A percentile compares a stretch with the other conserved stretches of the same genome.
Conservation (phyloP, 306 rosid genomes). For the Inga leiocalycina region DNA sequence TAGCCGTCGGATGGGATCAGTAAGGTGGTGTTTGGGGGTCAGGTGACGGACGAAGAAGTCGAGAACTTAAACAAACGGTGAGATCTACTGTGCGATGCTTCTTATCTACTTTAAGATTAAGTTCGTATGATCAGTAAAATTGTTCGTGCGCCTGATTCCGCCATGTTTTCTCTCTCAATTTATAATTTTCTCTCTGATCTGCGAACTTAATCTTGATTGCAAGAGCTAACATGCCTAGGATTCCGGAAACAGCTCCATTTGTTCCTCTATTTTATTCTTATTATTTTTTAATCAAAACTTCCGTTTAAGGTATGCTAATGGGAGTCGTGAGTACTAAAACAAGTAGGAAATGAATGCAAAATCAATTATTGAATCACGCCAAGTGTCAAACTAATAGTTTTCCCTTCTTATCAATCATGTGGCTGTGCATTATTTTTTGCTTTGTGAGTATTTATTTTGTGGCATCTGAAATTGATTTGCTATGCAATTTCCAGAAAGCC, state of each 20-base stretch:
- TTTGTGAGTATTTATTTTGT: not conserved
- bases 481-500: conserved; percentile 72
- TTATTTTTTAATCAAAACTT: not conserved
- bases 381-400: not conserved
- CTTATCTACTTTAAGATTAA: not conserved
- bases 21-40: conserved; percentile 97
- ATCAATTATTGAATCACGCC: not conserved
- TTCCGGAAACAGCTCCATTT: conserved; percentile 18
- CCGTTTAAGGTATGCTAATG: not conserved
- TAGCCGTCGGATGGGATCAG: conserved; percentile 99
- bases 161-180: not conserved
- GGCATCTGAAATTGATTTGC: conserved; percentile 35
- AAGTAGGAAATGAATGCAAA: conserved; percentile 8
- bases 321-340: not conserved
- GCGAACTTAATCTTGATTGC: conserved; percentile 7
- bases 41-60: conserved; percentile 94
- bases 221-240: not conserved
- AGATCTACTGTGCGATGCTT: conserved; percentile 56
- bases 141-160: not conserved
- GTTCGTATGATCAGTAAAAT: not conserved
- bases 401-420: not conserved
- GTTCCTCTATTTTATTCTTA: not conserved
- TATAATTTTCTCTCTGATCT: conserved; percentile 36
- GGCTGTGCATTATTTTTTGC: not conserved
- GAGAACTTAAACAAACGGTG: conserved; percentile 93